phyloP scores from a whole-genome alignment of 2,329 filamentous ascomycete species.

The Aspergillus pseudotamarii region DNA sequence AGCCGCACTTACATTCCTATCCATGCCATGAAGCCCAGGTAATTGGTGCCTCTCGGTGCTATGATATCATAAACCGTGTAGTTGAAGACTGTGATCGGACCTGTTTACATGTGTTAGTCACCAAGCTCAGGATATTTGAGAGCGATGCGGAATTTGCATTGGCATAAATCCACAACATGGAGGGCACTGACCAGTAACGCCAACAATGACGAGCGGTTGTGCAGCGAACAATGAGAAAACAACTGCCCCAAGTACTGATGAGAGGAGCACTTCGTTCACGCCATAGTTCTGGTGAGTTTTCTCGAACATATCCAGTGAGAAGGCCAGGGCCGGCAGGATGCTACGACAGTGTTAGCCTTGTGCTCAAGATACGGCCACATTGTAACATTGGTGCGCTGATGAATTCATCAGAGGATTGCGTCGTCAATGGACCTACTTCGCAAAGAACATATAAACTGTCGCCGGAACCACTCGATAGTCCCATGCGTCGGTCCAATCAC shows the following conservation, averaged over 20 bases:
- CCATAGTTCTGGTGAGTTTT: constrained; percentile 84
- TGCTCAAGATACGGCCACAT: neutral
- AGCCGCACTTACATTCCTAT: constrained; percentile 67
- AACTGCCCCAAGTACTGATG: constrained; percentile 78
- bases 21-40: constrained; percentile 89
- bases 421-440: constrained; percentile 64
- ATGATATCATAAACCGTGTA: constrained; percentile 94
- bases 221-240: constrained; percentile 76
- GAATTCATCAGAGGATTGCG: neutral
- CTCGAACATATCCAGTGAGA: constrained; percentile 90
- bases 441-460: constrained; percentile 93
- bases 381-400: neutral
- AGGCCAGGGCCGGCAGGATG: constrained; percentile 83
- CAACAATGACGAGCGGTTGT: constrained; percentile 87
- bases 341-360: constrained; percentile 47
- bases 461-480: constrained; percentile 86
- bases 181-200: constrained; percentile 68
- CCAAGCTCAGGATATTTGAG: neutral
- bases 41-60: constrained; percentile 73
- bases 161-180: neutral
- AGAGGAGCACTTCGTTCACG: constrained; percentile 86
- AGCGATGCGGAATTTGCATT: neutral
- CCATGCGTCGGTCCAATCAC: constrained; percentile 86
- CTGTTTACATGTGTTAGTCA: constrained; percentile 37
- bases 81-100: constrained; percentile 92